Conservation (phyloP, 75 land plant genomes). For the Cupressus sempervirens region DNA sequence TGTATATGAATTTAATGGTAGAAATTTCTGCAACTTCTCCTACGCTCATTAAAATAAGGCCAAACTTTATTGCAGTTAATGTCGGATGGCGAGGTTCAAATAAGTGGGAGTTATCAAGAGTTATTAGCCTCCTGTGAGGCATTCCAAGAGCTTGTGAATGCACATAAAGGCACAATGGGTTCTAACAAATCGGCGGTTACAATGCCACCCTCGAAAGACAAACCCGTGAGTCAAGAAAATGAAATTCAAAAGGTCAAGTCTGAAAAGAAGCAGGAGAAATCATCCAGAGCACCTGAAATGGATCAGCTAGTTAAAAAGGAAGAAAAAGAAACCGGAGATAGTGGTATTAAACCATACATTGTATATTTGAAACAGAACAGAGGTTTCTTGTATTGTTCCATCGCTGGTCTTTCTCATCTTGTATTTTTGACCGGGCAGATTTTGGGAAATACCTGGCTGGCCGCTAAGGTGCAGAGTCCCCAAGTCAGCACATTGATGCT, state of each 20-base stretch:
- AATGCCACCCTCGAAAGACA: constrained; percentile 1
- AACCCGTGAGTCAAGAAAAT: background rate
- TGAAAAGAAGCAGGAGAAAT: background rate
- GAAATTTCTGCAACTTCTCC: background rate
- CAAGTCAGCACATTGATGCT: constrained; percentile 33
- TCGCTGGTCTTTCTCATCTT: constrained; percentile 32
- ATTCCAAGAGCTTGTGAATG: constrained; percentile 71
- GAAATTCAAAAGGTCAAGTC: constrained; percentile 3
- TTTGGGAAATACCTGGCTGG: constrained; percentile 60
- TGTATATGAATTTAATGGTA: background rate
- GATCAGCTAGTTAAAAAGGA: constrained; percentile 23
- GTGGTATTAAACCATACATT: constrained; percentile 67
- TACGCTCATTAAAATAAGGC: background rate
- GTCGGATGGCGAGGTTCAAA: constrained; percentile 66
- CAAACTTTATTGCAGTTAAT: constrained; percentile 49
- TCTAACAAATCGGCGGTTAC: constrained; percentile 9
- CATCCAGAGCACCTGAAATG: background rate
- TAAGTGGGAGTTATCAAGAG: constrained; percentile 56
- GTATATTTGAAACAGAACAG: constrained; percentile 64
- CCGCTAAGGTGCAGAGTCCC: constrained; percentile 56
- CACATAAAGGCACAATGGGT: constrained; percentile 69
- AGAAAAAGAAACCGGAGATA: constrained; percentile 68
- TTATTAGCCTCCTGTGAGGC: constrained; percentile 47
- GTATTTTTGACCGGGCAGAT: constrained; percentile 47
- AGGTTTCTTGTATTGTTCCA: constrained; percentile 40